Evolutionary conservation across 1,284 basidiomycete genomes (phyloP).

Genomic region (Spongiforma sp.): DNA sequence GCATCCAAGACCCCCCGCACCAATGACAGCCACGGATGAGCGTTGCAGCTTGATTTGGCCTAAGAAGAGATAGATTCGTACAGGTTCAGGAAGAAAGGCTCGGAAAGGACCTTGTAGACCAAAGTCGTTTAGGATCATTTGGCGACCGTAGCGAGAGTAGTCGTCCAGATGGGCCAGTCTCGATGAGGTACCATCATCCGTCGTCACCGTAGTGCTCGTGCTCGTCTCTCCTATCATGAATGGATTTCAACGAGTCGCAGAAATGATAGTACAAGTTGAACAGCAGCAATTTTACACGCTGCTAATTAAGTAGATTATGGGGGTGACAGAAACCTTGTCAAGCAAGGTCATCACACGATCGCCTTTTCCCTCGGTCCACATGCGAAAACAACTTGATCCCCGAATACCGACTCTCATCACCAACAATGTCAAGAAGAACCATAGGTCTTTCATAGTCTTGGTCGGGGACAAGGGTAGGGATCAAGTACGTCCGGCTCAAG

Average conservation of each 20-base stretch:
- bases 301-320: too few relatives aligned
- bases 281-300: too few relatives aligned
- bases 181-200: too few relatives aligned
- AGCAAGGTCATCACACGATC: too few relatives aligned
- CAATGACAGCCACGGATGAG: conserved; percentile 86
- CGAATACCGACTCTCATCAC: conserved; percentile 93
- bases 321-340: too few relatives aligned
- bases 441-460: conserved; percentile 96
- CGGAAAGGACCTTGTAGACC: conserved; percentile 78
- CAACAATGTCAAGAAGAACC: conserved; percentile 93
- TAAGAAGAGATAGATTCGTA: conserved; percentile 37
- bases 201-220: too few relatives aligned
- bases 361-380: too few relatives aligned
- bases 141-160: conserved; percentile 92
- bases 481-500: conserved; percentile 60
- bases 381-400: conserved; percentile 90
- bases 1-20: conserved; percentile 96
- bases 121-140: conserved; percentile 95
- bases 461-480: conserved; percentile 96
- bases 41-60: conserved; percentile 84
- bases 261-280: too few relatives aligned
- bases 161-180: conserved; percentile 60
- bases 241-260: too few relatives aligned
- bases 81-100: conserved; percentile 3
- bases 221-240: too few relatives aligned